Base-by-base conservation (phyloP, 2,329 filamentous ascomycete genomes). In the Ophiostoma australiae region DNA sequence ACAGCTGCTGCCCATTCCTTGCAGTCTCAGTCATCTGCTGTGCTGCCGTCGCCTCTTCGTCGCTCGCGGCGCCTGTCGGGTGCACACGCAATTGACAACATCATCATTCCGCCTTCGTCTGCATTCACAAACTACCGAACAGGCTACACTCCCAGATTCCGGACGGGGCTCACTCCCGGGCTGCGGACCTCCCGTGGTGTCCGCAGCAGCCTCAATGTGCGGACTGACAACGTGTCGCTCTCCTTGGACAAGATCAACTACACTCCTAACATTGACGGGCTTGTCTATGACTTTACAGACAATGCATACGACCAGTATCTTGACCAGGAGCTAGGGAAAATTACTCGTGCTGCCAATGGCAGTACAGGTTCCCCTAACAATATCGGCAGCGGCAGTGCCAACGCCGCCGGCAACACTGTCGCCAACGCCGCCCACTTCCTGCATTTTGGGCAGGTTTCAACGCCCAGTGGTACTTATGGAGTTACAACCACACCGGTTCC, bases 61-160 rank as follows among this genome's bases (percentile, higher is more conserved):
- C 70, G 70, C 20, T 68, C 70, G 4, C 70, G 70, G 5, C 70
- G 70, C n/a, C 27, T 48, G 23, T 70, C 70, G 1, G 35, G n/a
- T 6, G 70, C 70, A 4, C 27, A 39, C 11, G 65, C 37, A 4
- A 31, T 55, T 4, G 65, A 63, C 35, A 35, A 68, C 8, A 35
- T 70, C 33, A 39, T 39, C 4, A 39, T 39, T 10, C 35, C 61
- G 61, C 33, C 33, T 8, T 37, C 61, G 8, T 39, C 61, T 20
- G 31, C 20, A n/a, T 66, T 37, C 7, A 66, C 61, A 11, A n/a
- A 3, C 17, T 37, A 23, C 33, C 17, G 8, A 3, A 66, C 23
- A 11, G 23, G 58, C 8, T 63, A 35, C 52, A 63, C 58, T 63
- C 58, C 58, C 6, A 17, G 44, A 17, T 6, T 48, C 27, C 27